Conservation (phyloP, 306 rosid species). For the Castanopsis chinensis region DNA sequence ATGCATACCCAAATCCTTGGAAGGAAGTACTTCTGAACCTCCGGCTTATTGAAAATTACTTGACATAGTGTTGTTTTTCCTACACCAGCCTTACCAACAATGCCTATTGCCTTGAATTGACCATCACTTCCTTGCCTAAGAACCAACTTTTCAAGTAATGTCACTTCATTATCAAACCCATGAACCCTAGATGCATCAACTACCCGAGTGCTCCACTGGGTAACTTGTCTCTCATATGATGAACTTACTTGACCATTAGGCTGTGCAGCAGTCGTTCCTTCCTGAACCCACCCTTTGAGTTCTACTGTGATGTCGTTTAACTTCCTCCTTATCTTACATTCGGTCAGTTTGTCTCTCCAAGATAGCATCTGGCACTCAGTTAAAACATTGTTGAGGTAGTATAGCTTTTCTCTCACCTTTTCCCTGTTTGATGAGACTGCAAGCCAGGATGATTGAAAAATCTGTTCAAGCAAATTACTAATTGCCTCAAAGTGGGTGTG, state of each 20-base stretch:
- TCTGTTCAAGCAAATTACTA: not conserved
- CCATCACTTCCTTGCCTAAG: not conserved
- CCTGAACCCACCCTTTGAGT: not conserved
- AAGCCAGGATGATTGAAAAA: too few species aligned
- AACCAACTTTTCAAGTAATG: conserved; percentile 5
- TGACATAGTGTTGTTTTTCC: conserved; percentile 25
- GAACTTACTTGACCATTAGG: not conserved
- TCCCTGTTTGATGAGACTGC: too few species aligned
- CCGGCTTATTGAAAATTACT: not conserved
- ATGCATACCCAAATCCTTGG: conserved; percentile 32
- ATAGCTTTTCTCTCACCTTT: not conserved
- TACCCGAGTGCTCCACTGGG: not conserved
- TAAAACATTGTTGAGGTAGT: conserved; percentile 3
- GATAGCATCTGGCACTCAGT: conserved; percentile 9
- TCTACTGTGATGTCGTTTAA: not conserved
- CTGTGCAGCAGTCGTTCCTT: not conserved
- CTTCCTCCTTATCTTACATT: not conserved
- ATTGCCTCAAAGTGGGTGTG: conserved; percentile 1
- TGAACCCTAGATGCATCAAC: conserved; percentile 1
- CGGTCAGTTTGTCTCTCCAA: not conserved
- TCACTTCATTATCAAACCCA: conserved; percentile 20
- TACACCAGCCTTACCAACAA: conserved; percentile 10
- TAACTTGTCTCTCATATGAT: not conserved
- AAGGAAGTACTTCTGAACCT: conserved; percentile 13
- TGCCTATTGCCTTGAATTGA: conserved; percentile 15